phyloP scores from a whole-genome alignment of 257 asterid genomes.

The Cinchona pubescens region DNA sequence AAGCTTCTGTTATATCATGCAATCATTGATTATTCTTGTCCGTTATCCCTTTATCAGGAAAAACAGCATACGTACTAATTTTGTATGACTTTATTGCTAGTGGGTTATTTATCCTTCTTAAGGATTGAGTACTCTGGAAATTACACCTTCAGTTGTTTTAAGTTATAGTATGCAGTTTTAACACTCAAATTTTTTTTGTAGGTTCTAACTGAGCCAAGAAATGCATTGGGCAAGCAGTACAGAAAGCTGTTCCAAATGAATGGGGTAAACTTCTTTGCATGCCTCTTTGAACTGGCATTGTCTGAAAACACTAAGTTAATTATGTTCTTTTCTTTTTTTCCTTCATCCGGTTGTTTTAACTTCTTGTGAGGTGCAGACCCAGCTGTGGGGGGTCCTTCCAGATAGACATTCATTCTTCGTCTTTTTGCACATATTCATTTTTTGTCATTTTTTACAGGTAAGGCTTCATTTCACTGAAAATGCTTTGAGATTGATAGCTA shows the following conservation, averaged over 20 bases:
- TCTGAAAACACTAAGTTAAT: not conserved
- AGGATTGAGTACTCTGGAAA: not conserved
- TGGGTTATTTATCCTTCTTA: not conserved
- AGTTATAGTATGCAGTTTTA: constrained; percentile 11
- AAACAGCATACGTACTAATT: not conserved
- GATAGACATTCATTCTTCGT: not conserved
- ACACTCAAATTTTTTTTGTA: constrained; percentile 24
- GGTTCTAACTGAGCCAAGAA: constrained; percentile 97
- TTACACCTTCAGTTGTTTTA: not conserved
- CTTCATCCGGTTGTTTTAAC: not conserved
- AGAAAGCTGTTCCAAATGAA: constrained; percentile 96
- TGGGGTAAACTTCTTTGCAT: constrained; percentile 46
- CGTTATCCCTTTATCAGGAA: not conserved
- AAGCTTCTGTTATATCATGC: too few relatives aligned
- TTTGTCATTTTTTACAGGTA: constrained; percentile 54
- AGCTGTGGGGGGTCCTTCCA: not conserved
- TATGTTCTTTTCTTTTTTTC: not conserved
- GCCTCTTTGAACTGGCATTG: not conserved
- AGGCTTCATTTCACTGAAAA: constrained; percentile 82
- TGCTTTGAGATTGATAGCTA: constrained; percentile 86
- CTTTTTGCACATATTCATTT: not conserved
- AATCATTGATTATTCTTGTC: not conserved
- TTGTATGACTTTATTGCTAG: not conserved
- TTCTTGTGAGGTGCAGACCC: not conserved
- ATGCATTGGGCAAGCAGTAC: constrained; percentile 94